A percentile compares a stretch with the other conserved stretches of the same genome.
phyloP scores from a whole-genome alignment of 768 basidiomycete species.

The Clavaria fumosa region DNA sequence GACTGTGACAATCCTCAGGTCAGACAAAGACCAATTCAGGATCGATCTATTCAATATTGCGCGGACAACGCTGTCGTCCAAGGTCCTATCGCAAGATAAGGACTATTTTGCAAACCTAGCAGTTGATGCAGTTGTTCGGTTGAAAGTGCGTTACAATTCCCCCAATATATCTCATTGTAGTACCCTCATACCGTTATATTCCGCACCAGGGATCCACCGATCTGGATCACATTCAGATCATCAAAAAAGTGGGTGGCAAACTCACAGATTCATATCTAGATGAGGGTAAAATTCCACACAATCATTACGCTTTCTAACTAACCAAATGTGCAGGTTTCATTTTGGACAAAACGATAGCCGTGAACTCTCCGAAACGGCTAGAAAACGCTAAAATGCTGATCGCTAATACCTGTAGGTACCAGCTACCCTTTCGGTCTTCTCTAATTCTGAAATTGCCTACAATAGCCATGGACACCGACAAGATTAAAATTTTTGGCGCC shows the following conservation, averaged over 20 bases:
- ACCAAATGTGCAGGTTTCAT: conserved; percentile 82
- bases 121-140: conserved; percentile 85
- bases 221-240: conserved; percentile 7
- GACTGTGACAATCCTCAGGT: conserved; percentile 27
- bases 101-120: conserved; percentile 96
- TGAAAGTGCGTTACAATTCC: conserved; percentile 40
- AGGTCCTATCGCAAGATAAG: conserved; percentile 94
- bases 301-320: neutral
- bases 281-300: conserved; percentile 43
- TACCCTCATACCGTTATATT: conserved; percentile 1
- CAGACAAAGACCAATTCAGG: conserved; percentile 62
- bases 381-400: conserved; percentile 94
- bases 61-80: conserved; percentile 86
- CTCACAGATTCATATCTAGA: conserved; percentile 57
- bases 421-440: neutral
- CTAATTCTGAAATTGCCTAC: conserved; percentile 1
- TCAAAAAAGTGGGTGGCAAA: conserved; percentile 8
- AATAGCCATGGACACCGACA: conserved; percentile 98
- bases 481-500: conserved; percentile 98
- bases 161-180: neutral
- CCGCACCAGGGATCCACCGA: conserved; percentile 75
- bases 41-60: conserved; percentile 94
- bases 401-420: conserved; percentile 82
- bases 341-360: conserved; percentile 87
- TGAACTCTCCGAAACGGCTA: conserved; percentile 87